phyloP scores from a whole-genome alignment of 202 grass and related monocot genomes.

The Hordeum pubiflorum region DNA sequence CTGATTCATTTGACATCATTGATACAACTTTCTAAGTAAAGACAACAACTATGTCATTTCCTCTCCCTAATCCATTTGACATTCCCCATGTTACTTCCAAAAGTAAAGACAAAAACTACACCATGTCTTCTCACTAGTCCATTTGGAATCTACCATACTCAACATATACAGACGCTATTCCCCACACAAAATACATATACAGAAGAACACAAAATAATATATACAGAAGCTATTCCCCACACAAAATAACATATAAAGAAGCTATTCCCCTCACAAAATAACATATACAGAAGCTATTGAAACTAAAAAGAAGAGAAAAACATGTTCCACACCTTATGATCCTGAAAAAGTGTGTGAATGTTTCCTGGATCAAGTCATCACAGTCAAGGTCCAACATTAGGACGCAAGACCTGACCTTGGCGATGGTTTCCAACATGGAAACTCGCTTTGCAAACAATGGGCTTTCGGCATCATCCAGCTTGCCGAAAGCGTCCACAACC shows the following conservation, averaged over 20 bases:
- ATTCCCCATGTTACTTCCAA: not conserved
- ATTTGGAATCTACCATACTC: not conserved
- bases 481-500: constrained; percentile 69
- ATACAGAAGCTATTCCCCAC: not conserved
- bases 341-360: constrained; percentile 70
- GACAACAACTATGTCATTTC: not conserved
- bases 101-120: not conserved
- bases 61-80: not conserved
- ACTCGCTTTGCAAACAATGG: constrained; percentile 55
- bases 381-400: constrained; percentile 86
- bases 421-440: constrained; percentile 68
- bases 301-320: constrained; percentile 9
- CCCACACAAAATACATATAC: not conserved
- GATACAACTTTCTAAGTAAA: not conserved
- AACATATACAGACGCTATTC: not conserved
- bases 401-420: constrained; percentile 68
- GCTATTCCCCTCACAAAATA: not conserved
- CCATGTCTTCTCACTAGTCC: not conserved
- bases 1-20: not conserved
- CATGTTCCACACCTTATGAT: constrained; percentile 40
- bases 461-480: constrained; percentile 46
- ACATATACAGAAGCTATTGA: not conserved
- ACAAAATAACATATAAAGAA: no score
- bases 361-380: constrained; percentile 56
- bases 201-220: not conserved